Evolutionary conservation across 106 monocot species (phyloP), one percentile per base, ranked within the genome.

Genomic region (Narthecium ossifragum): DNA sequence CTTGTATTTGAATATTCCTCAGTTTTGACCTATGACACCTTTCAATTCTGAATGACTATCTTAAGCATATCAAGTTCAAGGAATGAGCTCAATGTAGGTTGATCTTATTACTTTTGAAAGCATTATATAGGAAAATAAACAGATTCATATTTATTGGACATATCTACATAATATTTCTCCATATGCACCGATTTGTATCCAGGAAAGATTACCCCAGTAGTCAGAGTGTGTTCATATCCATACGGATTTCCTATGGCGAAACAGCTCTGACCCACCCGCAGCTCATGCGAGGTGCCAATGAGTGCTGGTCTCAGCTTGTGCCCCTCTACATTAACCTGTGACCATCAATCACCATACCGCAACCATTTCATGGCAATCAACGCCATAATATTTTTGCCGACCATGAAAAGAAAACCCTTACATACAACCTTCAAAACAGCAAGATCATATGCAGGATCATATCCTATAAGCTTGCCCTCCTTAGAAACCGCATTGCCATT

Each of bases 241-340:
- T 72, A 88, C 59, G 93, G 93, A 60, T 94, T 94, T 32, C 93
- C 93, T 38, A 89, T 94, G 22, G 93, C 88, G 53, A 83, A 94
- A 69, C 93, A 94, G 49, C 83, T 89, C 57, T 89, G 93, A 18
- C 93, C 93, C 6, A 94, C 93, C 65, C 62, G 56, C 47, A 94
- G 27, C 63, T 80, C 67, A 56, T 33, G 25, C 14, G 93, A 94
- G 28, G 75, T 83, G 4, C 93, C 93, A 60, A 94, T 78, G 15
- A 55, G 36, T 24, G 78, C 82, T 8, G 93, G 93, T 27, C 60
- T 89, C 60, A 89, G 60, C 68, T 73, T 75, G 36, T 78, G 72
- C 20, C 59, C 62, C n/a, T 83, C 80, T 15, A 80, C 69, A 62
- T 94, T 73, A 56, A 94, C 83, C 93, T 93, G 65, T 29, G 13